phyloP scores from a whole-genome alignment of 805 yeast genomes.

The Metschnikowia aberdeeniae region DNA sequence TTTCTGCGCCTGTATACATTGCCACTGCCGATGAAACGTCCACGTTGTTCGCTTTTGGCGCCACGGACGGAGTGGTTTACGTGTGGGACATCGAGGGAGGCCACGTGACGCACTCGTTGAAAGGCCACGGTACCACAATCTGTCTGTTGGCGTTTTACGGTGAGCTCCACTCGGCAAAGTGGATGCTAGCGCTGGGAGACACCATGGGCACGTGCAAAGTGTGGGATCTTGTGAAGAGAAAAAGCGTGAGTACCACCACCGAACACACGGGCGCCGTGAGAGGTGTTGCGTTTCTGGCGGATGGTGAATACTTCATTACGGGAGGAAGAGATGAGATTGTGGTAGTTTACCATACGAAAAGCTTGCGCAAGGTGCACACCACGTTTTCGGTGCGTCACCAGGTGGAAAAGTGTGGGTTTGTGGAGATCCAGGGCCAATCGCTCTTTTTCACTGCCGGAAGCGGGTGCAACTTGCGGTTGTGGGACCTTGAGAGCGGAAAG shows the following conservation, averaged over 20 bases:
- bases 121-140: slow-evolving; percentile 90
- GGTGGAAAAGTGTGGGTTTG: slow-evolving; percentile 66
- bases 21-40: slow-evolving; percentile 76
- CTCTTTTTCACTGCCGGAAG: slow-evolving; percentile 75
- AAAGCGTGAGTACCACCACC: slow-evolving; percentile 53
- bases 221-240: slow-evolving; percentile 72
- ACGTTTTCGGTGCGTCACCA: slow-evolving; percentile 73
- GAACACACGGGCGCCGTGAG: slow-evolving; percentile 86
- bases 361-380: slow-evolving; percentile 48
- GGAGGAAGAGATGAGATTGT: slow-evolving; percentile 89
- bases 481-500: slow-evolving; percentile 51
- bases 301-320: slow-evolving; percentile 56
- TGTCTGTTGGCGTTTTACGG: slow-evolving; percentile 75
- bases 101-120: slow-evolving; percentile 80
- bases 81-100: slow-evolving; percentile 93
- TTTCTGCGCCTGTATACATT: slow-evolving; percentile 79
- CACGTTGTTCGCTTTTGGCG: slow-evolving; percentile 86
- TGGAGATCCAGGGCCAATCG: slow-evolving; percentile 26
- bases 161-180: slow-evolving; percentile 55
- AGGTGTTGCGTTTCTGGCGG: slow-evolving; percentile 62
- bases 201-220: slow-evolving; percentile 53
- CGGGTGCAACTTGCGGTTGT: slow-evolving; percentile 60
- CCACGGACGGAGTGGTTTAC: slow-evolving; percentile 87
- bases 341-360: slow-evolving; percentile 52
- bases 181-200: slow-evolving; percentile 77